Percentiles rank a stretch among this genome's conserved stretches.
Conservation (phyloP, 306 rosid genomes). For the Canavalia ensiformis region DNA sequence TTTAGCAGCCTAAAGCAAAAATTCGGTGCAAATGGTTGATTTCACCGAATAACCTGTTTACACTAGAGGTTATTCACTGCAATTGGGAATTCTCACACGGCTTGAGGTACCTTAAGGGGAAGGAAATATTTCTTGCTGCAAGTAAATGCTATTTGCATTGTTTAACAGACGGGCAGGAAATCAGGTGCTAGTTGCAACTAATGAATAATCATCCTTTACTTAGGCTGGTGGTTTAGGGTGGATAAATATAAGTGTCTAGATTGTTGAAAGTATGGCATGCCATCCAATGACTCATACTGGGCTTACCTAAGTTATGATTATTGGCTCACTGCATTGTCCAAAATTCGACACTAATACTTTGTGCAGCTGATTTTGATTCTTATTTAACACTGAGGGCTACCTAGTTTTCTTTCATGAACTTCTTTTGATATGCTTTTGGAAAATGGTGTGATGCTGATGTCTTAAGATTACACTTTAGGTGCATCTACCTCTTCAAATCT, state of each 20-base stretch:
- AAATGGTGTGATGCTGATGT: constrained; percentile 33
- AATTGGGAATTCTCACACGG: not conserved
- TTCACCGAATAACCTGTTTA: not conserved
- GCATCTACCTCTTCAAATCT: constrained; percentile 25
- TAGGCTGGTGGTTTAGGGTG: constrained; percentile 27
- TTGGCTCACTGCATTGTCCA: constrained; percentile 4
- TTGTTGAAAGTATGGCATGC: constrained; percentile 23
- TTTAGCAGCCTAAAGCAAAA: not conserved
- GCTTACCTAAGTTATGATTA: constrained; percentile 5
- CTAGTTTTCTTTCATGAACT: constrained; percentile 14
- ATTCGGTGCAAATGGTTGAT: not conserved
- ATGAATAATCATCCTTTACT: constrained; percentile 19
- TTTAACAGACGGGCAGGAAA: not conserved
- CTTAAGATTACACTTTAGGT: constrained; percentile 31
- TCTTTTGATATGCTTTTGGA: constrained; percentile 33
- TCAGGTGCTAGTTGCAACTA: not conserved
- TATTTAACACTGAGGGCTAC: not conserved
- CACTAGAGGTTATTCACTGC: not conserved
- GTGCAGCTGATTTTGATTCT: constrained; percentile 1
- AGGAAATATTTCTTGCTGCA: not conserved
- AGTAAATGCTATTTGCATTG: not conserved
- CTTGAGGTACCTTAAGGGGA: not conserved
- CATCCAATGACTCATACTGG: not conserved
- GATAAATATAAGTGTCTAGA: constrained; percentile 12
- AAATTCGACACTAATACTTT: not conserved